Conservation (phyloP, 768 basidiomycete genomes). For the Calvatia gigantea region DNA sequence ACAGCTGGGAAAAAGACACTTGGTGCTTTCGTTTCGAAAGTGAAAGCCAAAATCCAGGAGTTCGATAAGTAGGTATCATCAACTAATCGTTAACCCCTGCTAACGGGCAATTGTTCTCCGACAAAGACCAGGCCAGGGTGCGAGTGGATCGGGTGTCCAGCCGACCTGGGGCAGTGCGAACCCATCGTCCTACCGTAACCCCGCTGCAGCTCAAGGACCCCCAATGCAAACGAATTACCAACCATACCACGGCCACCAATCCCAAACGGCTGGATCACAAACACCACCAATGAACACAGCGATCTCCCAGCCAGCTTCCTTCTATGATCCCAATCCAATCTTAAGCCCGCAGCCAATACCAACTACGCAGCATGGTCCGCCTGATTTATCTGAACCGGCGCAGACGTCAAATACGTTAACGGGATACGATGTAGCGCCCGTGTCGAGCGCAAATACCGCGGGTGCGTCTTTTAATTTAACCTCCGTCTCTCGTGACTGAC, state of each 20-base stretch:
- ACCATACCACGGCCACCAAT: slow-evolving; percentile 6
- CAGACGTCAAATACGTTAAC: slow-evolving; percentile 12
- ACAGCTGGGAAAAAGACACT: slow-evolving; percentile 79
- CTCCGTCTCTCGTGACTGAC: background rate
- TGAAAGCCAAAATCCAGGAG: slow-evolving; percentile 82
- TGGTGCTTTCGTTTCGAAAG: slow-evolving; percentile 65
- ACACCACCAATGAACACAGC: background rate
- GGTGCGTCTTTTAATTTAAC: background rate
- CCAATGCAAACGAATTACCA: slow-evolving; percentile 10
- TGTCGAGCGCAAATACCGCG: background rate
- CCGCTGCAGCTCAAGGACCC: slow-evolving; percentile 1
- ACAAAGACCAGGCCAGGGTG: slow-evolving; percentile 7
- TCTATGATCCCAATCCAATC: slow-evolving; percentile 29
- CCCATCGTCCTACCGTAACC: slow-evolving; percentile 5
- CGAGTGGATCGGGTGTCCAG: slow-evolving; percentile 13
- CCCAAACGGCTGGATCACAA: background rate
- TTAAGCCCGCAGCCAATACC: slow-evolving; percentile 12
- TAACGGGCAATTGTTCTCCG: background rate
- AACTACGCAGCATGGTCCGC: slow-evolving; percentile 9
- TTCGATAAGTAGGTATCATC: slow-evolving; percentile 49
- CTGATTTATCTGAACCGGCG: slow-evolving; percentile 9
- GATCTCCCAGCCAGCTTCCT: slow-evolving; percentile 20
- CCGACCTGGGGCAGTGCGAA: background rate
- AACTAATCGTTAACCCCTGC: background rate
- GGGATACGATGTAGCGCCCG: slow-evolving; percentile 18